These are phyloP conservation scores for Leccinellum luteum DNA, from an alignment of 768 basidiomycete genomes.

Conservation along the genomic window DNA sequence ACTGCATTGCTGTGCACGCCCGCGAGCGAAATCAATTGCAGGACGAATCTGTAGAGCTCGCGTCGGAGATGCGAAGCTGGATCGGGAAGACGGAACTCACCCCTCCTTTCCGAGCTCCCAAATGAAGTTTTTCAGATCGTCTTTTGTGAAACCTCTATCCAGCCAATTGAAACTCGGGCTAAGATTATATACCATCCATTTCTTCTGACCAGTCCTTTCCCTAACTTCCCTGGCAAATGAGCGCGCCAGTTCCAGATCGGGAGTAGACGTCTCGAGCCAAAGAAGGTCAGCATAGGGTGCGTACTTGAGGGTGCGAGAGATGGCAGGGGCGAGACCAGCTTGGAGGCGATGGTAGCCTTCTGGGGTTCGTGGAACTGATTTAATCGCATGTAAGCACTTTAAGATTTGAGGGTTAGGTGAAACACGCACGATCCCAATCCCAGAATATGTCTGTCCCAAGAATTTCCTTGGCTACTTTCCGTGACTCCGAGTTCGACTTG, in stretches of 20 bases:
- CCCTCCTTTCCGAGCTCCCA: slow-evolving; percentile 92
- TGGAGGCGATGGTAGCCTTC: slow-evolving; percentile 92
- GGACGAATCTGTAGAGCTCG: slow-evolving; percentile 61
- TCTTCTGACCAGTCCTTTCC: slow-evolving; percentile 56
- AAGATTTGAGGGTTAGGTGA: not conserved
- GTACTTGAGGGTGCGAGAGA: slow-evolving; percentile 75
- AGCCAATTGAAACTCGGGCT: slow-evolving; percentile 95
- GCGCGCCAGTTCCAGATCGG: slow-evolving; percentile 75
- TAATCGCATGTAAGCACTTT: not conserved
- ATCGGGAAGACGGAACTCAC: slow-evolving; percentile 33
- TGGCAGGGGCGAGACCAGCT: slow-evolving; percentile 77
- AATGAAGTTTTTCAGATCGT: slow-evolving; percentile 77
- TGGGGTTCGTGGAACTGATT: slow-evolving; percentile 74
- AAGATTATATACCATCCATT: slow-evolving; percentile 89
- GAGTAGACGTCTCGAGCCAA: slow-evolving; percentile 93
- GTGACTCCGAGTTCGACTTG: slow-evolving; percentile 71
- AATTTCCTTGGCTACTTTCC: slow-evolving; percentile 70
- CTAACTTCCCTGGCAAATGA: slow-evolving; percentile 76
- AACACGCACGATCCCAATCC: slow-evolving; percentile 80
- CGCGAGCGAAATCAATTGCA: slow-evolving; percentile 86
- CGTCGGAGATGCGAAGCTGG: not conserved
- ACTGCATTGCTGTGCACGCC: slow-evolving; percentile 87
- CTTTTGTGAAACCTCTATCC: slow-evolving; percentile 73
- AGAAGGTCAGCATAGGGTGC: slow-evolving; percentile 87
- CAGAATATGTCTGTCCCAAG: slow-evolving; percentile 65